Evolutionary conservation across 2,329 filamentous ascomycete genomes (phyloP).

Genomic region (Reticulascus tulasneorum): DNA sequence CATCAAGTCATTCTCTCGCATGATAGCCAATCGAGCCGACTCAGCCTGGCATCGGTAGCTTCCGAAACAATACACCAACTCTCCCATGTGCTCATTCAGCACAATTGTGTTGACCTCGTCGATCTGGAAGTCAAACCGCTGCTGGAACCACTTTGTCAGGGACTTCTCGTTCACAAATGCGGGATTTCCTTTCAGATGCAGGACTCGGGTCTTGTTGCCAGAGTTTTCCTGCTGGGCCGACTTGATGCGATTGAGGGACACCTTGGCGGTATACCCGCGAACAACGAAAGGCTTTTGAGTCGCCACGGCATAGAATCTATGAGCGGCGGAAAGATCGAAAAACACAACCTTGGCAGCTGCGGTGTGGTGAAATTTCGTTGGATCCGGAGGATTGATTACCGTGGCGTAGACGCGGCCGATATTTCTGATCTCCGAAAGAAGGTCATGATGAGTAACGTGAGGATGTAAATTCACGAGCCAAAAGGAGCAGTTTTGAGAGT

Average conservation of each 20-base stretch:
- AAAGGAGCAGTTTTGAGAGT: constrained; percentile 43
- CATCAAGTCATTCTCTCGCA: constrained; percentile 1
- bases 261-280: constrained; percentile 28
- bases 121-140: constrained; percentile 42
- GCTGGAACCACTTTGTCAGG: constrained; percentile 37
- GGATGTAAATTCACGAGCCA: constrained; percentile 50
- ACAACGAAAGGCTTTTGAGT: constrained; percentile 30
- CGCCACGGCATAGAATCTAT: constrained; percentile 22
- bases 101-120: constrained; percentile 36
- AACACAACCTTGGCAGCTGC: constrained; percentile 49
- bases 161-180: constrained; percentile 37
- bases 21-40: constrained; percentile 32
- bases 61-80: constrained; percentile 50
- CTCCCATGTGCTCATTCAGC: constrained; percentile 19
- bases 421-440: constrained; percentile 39
- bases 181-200: constrained; percentile 44
- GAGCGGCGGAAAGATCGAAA: constrained; percentile 36
- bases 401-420: constrained; percentile 48
- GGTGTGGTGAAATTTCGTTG: constrained; percentile 24
- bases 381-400: constrained; percentile 47
- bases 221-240: constrained; percentile 22
- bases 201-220: constrained; percentile 39
- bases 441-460: constrained; percentile 34
- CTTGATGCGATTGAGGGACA: constrained; percentile 47
- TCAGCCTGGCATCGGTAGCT: constrained; percentile 53